Conservation (phyloP, 1,139 yeast species). For the Taphrina betulina region DNA sequence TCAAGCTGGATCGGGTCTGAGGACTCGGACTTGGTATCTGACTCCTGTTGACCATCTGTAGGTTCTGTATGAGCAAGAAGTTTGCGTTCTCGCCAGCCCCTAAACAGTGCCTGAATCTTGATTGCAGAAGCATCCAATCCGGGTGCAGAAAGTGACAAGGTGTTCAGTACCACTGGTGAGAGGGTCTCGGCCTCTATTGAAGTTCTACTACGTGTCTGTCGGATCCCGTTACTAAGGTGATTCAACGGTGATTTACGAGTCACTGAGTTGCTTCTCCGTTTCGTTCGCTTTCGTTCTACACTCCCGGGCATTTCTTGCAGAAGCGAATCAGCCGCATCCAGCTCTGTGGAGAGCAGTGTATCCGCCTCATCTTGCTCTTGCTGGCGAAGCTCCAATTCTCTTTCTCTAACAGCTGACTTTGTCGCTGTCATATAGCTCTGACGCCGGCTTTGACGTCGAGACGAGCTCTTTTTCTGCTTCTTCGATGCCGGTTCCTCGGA, state of each 20-base stretch:
- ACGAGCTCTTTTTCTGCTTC: conserved; percentile 6
- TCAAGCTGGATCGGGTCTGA: not conserved
- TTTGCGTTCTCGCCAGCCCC: conserved; percentile 25
- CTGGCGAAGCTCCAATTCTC: conserved; percentile 21
- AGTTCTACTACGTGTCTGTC: not conserved
- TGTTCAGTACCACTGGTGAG: conserved; percentile 4
- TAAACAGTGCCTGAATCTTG: conserved; percentile 20
- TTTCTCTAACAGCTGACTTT: conserved; percentile 26
- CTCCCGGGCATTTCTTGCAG: conserved; percentile 34
- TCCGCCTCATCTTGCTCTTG: conserved; percentile 28
- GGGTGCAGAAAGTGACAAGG: not conserved
- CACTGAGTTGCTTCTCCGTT: conserved; percentile 13
- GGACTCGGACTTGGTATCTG: not conserved
- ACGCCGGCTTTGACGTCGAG: conserved; percentile 29
- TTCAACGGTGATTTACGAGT: conserved; percentile 16
- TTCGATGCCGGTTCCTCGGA: no score
- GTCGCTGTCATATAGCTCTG: conserved; percentile 34
- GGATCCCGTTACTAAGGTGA: not conserved
- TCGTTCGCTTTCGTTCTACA: conserved; percentile 32
- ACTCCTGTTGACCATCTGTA: no score
- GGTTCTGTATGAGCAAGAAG: not conserved
- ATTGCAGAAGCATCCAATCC: not conserved
- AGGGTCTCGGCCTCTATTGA: not conserved
- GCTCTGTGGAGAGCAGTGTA: conserved; percentile 4
- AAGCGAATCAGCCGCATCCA: conserved; percentile 19